Base-by-base conservation (phyloP, 306 rosid genomes). In the Canavalia gladiata region DNA sequence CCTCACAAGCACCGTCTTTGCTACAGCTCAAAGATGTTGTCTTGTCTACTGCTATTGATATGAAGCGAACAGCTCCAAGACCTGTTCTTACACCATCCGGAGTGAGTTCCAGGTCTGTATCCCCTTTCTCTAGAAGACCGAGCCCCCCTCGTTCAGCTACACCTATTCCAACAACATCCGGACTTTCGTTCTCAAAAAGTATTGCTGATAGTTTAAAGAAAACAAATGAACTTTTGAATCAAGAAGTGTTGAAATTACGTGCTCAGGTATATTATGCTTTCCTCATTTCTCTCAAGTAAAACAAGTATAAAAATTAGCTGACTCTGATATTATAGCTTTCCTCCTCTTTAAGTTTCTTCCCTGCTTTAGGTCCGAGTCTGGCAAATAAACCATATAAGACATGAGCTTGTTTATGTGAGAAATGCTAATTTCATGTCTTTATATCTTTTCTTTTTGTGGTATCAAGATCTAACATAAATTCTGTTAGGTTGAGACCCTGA, bases 91-190 rank as follows among this genome's bases (percentile, higher is more conserved):
- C 94, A 6, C 47, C 92, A 43, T 91, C 97, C 37, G 97, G 88
- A 58, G 94, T 89, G 68, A 95, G 90, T 86, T 95, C 96, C 47
- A 89, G 99, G 86, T 90, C 99, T 0, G 99, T 91, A 63, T 95
- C 98, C 11, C 99, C 99, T 71, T 91, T 95, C 89, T 95, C 99
- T 0, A 90, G 98, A 88, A 92, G 94, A 80, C 83, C 97, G 47
- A 95, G 99, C 75, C 99, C 98, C 33, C 98, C 98, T 63, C 99
- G 99, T 58, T 95, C 97, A 72, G 98, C 99, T 43, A 95, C 99
- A 4, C 99, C 99, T 52, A 89, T 93, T 87, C 99, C 99, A 55
- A 95, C 99, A 52, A 91, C 94, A 30, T 91, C 97, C 0, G 99
- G 99, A 68, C 97, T 95, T 86, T 90, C 98, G 79, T 90, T 95